These are phyloP conservation scores for Raffaelea albimanens DNA, from an alignment of 2,329 filamentous ascomycete species.

Conservation along the genomic window DNA sequence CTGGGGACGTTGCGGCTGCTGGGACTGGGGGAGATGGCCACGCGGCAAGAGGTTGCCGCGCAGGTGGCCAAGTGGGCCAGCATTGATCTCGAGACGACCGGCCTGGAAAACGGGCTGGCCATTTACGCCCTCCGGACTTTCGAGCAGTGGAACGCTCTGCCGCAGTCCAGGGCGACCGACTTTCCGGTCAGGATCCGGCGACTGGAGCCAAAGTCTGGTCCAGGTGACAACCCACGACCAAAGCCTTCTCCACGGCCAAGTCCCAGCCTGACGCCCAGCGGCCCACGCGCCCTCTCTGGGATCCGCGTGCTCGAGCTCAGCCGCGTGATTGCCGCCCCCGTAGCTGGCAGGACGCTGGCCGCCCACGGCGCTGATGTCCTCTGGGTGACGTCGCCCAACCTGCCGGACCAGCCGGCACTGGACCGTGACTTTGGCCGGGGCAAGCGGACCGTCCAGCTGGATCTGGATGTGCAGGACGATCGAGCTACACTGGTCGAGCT, in stretches of 20 bases:
- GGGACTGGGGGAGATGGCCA: slow-evolving; percentile 22
- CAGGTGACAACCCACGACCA: no score
- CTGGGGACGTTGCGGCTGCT: slow-evolving; percentile 33
- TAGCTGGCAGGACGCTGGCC: slow-evolving; percentile 28
- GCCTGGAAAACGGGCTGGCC: slow-evolving; percentile 27
- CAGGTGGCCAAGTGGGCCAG: slow-evolving; percentile 30
- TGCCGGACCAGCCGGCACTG: slow-evolving; percentile 28
- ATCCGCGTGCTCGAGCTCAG: slow-evolving; percentile 39
- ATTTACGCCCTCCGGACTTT: slow-evolving; percentile 40
- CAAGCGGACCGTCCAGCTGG: slow-evolving; percentile 34
- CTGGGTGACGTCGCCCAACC: slow-evolving; percentile 28
- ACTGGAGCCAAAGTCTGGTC: no score
- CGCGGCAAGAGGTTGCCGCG: slow-evolving; percentile 26
- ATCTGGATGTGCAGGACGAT: slow-evolving; percentile 37
- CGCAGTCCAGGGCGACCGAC: slow-evolving; percentile 26
- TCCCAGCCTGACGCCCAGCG: not conserved
- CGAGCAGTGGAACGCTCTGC: slow-evolving; percentile 38
- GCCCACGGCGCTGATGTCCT: slow-evolving; percentile 35
- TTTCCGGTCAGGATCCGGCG: no score
- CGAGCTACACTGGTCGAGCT: slow-evolving; percentile 38
- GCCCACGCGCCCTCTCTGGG: slow-evolving; percentile 14
- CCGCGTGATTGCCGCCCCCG: slow-evolving; percentile 34
- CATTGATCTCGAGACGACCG: slow-evolving; percentile 37
- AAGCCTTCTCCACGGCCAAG: no score
- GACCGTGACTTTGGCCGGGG: slow-evolving; percentile 31